Conservation (phyloP, 257 asterid genomes). For the Parsonsia alboflavescens region DNA sequence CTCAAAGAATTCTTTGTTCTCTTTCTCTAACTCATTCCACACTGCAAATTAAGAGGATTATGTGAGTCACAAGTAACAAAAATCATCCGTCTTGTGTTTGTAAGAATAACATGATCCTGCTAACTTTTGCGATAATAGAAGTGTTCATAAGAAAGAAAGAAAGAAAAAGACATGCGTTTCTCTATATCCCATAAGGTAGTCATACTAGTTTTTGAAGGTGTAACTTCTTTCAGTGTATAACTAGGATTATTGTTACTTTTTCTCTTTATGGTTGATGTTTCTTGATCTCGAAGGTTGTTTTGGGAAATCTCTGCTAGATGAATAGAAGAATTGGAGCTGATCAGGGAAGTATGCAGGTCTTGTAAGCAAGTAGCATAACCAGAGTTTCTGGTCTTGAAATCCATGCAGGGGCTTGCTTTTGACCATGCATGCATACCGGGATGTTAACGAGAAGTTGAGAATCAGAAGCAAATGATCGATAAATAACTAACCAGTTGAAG, state of each 20-base stretch:
- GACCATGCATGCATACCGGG: slow-evolving; percentile 16
- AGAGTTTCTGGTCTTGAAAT: neutral
- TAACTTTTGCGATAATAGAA: neutral
- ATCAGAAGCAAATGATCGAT: neutral
- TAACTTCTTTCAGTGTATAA: too few species aligned
- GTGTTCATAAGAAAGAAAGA: neutral
- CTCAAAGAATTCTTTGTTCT: slow-evolving; percentile 41
- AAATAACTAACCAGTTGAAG: slow-evolving; percentile 36
- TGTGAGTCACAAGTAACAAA: too few species aligned
- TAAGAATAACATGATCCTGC: neutral
- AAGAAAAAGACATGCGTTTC: too few species aligned
- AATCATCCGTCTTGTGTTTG: neutral
- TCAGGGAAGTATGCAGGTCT: too few species aligned
- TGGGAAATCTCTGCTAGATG: neutral
- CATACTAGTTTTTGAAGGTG: too few species aligned
- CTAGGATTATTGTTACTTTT: neutral
- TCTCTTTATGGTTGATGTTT: neutral
- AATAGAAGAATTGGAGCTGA: neutral
- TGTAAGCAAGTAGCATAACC: neutral
- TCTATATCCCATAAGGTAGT: too few species aligned
- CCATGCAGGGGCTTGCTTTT: neutral
- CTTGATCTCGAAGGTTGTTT: neutral
- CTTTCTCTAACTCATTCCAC: slow-evolving; percentile 48
- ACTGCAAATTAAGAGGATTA: slow-evolving; percentile 22
- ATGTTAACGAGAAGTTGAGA: neutral